A percentile compares a stretch with the other conserved stretches of the same genome.
phyloP scores from a whole-genome alignment of 2,329 filamentous ascomycete genomes.

The Dactylonectria macrodidyma region DNA sequence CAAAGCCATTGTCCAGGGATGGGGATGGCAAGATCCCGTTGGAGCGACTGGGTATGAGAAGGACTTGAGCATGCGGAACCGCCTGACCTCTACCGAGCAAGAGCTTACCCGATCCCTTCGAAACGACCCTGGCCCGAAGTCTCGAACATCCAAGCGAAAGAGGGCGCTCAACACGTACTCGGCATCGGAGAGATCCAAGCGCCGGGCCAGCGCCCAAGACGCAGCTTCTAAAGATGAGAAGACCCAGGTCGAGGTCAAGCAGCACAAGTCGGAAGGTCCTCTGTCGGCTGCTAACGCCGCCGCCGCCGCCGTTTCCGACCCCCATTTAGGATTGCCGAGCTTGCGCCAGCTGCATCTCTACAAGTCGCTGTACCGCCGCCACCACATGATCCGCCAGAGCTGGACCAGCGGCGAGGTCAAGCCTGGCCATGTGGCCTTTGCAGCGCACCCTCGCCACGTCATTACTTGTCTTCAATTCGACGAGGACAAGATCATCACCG shows the following conservation, averaged over 20 bases:
- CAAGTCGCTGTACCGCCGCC: constrained; percentile 95
- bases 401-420: constrained; percentile 92
- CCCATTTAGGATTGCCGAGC: constrained; percentile 82
- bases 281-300: constrained; percentile 90
- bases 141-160: constrained; percentile 71
- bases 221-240: constrained; percentile 60
- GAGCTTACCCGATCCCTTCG: constrained; percentile 63
- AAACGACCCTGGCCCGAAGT: constrained; percentile 59
- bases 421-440: constrained; percentile 93
- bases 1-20: constrained; percentile 89
- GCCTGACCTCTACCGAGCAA: constrained; percentile 67
- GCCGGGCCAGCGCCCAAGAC: constrained; percentile 66
- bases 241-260: constrained; percentile 57
- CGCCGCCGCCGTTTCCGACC: constrained; percentile 85
- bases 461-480: constrained; percentile 99
- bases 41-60: constrained; percentile 82
- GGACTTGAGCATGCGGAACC: constrained; percentile 77
- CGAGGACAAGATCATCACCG: constrained; percentile 97
- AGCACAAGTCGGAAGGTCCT: constrained; percentile 82
- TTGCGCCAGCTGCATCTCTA: constrained; percentile 90
- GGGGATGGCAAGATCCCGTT: constrained; percentile 96
- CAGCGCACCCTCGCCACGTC: constrained; percentile 95
- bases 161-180: constrained; percentile 62
- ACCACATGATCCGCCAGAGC: constrained; percentile 89
- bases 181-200: constrained; percentile 67